Evolutionary conservation across 2,329 filamentous ascomycete species (phyloP).

Genomic region (Helminthosporium solani): DNA sequence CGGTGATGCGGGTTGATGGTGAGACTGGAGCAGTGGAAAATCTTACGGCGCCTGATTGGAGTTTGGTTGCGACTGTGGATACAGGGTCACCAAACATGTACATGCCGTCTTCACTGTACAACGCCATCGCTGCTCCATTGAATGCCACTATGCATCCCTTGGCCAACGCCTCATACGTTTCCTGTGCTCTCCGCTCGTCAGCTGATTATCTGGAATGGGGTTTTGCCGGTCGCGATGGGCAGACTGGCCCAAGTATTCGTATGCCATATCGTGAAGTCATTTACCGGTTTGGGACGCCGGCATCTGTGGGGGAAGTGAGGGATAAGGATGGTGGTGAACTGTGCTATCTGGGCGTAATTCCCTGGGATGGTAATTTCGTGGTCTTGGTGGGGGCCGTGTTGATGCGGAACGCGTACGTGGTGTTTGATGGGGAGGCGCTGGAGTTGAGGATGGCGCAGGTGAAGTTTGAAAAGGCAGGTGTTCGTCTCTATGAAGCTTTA

Average conservation of each 20-base stretch:
- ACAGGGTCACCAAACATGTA: slow-evolving; percentile 20
- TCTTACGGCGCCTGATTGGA: not conserved
- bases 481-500: no score
- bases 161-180: slow-evolving; percentile 11
- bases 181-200: slow-evolving; percentile 9
- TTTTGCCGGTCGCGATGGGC: not conserved
- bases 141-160: slow-evolving; percentile 6
- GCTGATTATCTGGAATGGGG: slow-evolving; percentile 1
- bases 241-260: slow-evolving; percentile 4
- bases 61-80: slow-evolving; percentile 7
- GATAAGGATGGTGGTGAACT: slow-evolving; percentile 9
- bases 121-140: slow-evolving; percentile 7
- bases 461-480: no score
- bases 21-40: not conserved
- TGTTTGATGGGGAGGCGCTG: slow-evolving; percentile 11
- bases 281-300: slow-evolving; percentile 14
- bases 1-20: not conserved
- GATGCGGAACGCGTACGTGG: slow-evolving; percentile 13
- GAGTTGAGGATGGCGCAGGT: slow-evolving; percentile 11
- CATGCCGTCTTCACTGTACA: slow-evolving; percentile 12
- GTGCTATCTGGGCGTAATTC: slow-evolving; percentile 37
- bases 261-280: slow-evolving; percentile 15
- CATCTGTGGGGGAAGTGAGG: slow-evolving; percentile 8
- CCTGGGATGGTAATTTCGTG: slow-evolving; percentile 5
- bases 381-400: slow-evolving; percentile 12